Percentiles rank a stretch among this genome's conserved stretches.
These are phyloP conservation scores for Phaseolus lunatus DNA, from an alignment of 306 rosid genomes.

Conservation along the genomic window DNA sequence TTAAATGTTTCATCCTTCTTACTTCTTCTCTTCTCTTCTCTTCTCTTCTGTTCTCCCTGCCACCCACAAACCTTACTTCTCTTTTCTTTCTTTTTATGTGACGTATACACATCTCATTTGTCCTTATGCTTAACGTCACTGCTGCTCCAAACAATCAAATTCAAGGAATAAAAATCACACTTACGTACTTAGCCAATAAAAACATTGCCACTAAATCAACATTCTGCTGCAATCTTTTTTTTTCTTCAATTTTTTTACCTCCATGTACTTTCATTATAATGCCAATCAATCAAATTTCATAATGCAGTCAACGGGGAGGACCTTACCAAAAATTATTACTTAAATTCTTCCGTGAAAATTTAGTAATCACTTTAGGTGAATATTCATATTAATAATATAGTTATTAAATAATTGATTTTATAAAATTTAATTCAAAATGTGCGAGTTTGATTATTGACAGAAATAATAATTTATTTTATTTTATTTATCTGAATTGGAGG, in stretches of 20 bases:
- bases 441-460: no score
- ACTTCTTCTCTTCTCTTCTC: neutral
- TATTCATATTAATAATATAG: no score
- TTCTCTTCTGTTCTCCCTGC: conserved; percentile 28
- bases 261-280: neutral
- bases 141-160: neutral
- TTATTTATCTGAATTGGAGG: no score
- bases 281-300: no score
- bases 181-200: no score
- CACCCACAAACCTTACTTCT: conserved; percentile 22
- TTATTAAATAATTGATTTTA: no score
- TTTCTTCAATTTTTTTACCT: neutral
- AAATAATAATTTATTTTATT: no score
- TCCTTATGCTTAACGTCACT: conserved; percentile 1
- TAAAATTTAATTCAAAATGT: no score
- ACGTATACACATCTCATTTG: conserved; percentile 37
- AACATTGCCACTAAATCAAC: neutral
- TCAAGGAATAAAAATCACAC: neutral
- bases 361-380: no score
- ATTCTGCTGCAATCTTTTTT: neutral
- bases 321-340: no score
- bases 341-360: no score
- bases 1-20: neutral
- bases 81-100: conserved; percentile 12
- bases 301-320: no score